These are phyloP conservation scores for Berkeleyomyces basicola DNA, from an alignment of 2,329 filamentous ascomycete genomes.

Conservation along the genomic window DNA sequence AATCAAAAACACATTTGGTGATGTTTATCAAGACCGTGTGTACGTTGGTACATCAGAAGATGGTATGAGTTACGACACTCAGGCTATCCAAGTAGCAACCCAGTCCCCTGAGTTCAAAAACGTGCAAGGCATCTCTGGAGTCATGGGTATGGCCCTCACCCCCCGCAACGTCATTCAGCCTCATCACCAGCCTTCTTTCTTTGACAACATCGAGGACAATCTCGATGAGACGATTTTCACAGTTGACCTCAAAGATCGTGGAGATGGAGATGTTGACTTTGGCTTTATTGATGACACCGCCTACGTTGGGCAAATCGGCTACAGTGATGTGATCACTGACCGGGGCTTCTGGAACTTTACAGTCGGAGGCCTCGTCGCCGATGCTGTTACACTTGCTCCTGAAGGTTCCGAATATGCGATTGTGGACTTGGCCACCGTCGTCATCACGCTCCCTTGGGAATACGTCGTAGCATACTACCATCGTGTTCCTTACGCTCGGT, in stretches of 20 bases:
- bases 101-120: conserved; percentile 21
- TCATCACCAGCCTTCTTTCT: conserved; percentile 27
- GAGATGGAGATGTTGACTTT: too few relatives aligned
- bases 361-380: conserved; percentile 16
- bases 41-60: too few relatives aligned
- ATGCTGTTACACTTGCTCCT: background rate
- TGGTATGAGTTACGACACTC: too few relatives aligned
- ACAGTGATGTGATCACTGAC: conserved; percentile 35
- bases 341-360: conserved; percentile 49
- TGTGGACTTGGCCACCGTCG: too few relatives aligned
- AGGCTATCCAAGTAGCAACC: too few relatives aligned
- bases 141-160: conserved; percentile 29
- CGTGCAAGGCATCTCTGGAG: conserved; percentile 21
- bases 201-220: conserved; percentile 19
- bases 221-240: conserved; percentile 1
- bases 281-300: conserved; percentile 36
- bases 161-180: conserved; percentile 29
- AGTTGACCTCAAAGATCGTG: background rate
- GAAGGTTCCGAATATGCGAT: too few relatives aligned
- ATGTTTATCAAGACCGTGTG: too few relatives aligned
- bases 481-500: too few relatives aligned
- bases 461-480: too few relatives aligned
- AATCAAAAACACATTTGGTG: conserved; percentile 14
- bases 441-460: too few relatives aligned
- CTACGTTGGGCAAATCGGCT: conserved; percentile 41